These are phyloP conservation scores for Quercus lobata DNA, from an alignment of 331 rosid species.

Conservation along the genomic window DNA sequence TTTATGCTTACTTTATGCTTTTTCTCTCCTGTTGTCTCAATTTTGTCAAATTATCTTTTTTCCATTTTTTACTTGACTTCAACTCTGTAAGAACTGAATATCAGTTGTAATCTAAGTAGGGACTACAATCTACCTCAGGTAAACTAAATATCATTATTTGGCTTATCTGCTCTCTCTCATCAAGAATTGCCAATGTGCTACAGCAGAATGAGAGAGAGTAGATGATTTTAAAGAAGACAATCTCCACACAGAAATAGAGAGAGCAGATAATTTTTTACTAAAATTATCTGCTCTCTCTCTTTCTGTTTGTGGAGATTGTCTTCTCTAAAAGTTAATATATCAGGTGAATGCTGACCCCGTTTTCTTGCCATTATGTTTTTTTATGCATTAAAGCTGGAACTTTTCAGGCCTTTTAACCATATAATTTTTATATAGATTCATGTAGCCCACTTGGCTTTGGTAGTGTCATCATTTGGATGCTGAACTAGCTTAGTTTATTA, in stretches of 20 bases:
- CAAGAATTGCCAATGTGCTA: too few species aligned
- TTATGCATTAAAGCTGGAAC: not conserved
- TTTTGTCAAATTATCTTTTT: slow-evolving; percentile 12
- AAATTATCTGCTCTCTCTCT: too few species aligned
- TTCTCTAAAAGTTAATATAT: not conserved
- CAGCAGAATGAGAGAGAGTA: too few species aligned
- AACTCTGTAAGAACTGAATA: not conserved
- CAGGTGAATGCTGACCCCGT: not conserved
- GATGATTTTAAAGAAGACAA: too few species aligned
- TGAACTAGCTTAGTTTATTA: not conserved
- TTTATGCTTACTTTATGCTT: slow-evolving; percentile 8
- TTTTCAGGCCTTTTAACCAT: not conserved
- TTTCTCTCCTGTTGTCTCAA: slow-evolving; percentile 4
- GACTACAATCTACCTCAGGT: too few species aligned
- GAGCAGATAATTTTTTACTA: too few species aligned
- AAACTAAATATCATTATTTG: not conserved
- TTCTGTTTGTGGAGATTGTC: not conserved
- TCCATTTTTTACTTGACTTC: not conserved
- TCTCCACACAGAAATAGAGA: too few species aligned
- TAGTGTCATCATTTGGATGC: not conserved
- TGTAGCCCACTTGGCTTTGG: not conserved
- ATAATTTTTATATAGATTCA: not conserved
- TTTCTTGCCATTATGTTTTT: not conserved
- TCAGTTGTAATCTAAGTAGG: not conserved
- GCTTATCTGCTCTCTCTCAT: not conserved